Evolutionary conservation across 352 stramenopile genomes (phyloP), one percentile per base, ranked within the genome.

Genomic region (Plasmopara halstedii): DNA sequence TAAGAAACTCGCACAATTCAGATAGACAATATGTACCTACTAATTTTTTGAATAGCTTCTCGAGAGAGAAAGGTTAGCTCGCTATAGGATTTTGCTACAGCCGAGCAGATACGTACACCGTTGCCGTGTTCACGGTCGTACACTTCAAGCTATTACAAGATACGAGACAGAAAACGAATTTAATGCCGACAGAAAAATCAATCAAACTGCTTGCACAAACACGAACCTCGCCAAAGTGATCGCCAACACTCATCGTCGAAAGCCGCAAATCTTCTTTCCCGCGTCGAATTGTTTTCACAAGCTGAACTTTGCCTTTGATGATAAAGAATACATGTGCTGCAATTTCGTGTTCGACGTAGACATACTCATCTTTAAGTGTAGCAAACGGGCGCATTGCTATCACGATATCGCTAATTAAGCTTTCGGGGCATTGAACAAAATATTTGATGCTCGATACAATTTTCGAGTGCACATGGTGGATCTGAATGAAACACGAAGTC

Each of bases 281-380:
- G 10, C 45, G 55, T 2, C 64, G 47, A 9, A 69, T 58, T 19
- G 74, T 69, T 47, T 84, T 85, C 25, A 78, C 77, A 6, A 92
- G 46, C 21, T 70, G 51, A 11, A 85, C 41, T 39, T 87, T 85
- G 25, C 81, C 81, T 32, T 92, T 92, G 15, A 86, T 53, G 18
- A 89, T 39, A 18, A 92, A 92, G 53, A 88, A 92, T 8, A 92
- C 76, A 34, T 92, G 81, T 2, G 76, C 76, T 1, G 81, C 81
- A 43, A 92, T 89, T 41, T 92, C 81, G 52, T 88, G 73, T 46
- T 92, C 78, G 14, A 79, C 64, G 36, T 76, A 92, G 8, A 90
- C 62, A 33, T 76, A 88, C 46, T 92, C 78, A 44, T 90, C 76
- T 31, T 83, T 83, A 14, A 88, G 39, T 21, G 78, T 70, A 8